Base-by-base conservation (phyloP, 2,329 filamentous ascomycete species). In the Fusarium mexicanum region DNA sequence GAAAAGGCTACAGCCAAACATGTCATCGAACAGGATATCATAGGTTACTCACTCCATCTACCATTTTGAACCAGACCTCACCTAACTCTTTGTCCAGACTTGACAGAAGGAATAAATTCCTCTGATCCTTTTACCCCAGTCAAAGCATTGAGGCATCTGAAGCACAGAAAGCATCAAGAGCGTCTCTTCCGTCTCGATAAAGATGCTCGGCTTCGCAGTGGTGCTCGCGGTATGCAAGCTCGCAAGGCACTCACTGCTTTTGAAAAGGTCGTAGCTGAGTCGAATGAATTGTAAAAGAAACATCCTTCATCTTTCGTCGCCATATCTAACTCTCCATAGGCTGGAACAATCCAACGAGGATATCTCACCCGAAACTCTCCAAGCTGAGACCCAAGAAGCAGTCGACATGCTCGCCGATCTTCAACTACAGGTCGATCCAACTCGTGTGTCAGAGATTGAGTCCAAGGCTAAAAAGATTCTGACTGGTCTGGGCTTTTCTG, bases 151-250 rank as follows among this genome's bases (percentile, higher is more conserved):
- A 88, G 93, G 26, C 85, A 85, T 58, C 81, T 95, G 33, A 88
- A 87, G 33, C 88, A 93, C 76, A 87, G 91, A 70, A 86, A 90
- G 29, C 84, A 93, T 43, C 87, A 89, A 73, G 87, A 88, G 76
- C 87, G 89, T 12, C 84, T 95, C 7, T 93, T 93, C 64, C 87
- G 91, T 26, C 87, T 91, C 2, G 91, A 94, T 77, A 93, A 95
- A 74, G 91, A 94, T 78, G 93, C 94, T 13, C 86, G 90, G 47
- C 83, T 94, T 46, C 86, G 93, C 59, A 96, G 93, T 77, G 94
- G 94, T 40, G 89, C 93, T 4, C 85, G 94, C 47, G 94, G 94
- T 0, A 84, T 93, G 79, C 88, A 92, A 69, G 94, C 94, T 1
- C 87, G 94, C n/a, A 96, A 96, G 77, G 89, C 91, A 3, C 82